A percentile compares a stretch with the other conserved stretches of the same genome.
Conservation (phyloP, 2,329 filamentous ascomycete species). For the Sclerotinia trifoliorum region DNA sequence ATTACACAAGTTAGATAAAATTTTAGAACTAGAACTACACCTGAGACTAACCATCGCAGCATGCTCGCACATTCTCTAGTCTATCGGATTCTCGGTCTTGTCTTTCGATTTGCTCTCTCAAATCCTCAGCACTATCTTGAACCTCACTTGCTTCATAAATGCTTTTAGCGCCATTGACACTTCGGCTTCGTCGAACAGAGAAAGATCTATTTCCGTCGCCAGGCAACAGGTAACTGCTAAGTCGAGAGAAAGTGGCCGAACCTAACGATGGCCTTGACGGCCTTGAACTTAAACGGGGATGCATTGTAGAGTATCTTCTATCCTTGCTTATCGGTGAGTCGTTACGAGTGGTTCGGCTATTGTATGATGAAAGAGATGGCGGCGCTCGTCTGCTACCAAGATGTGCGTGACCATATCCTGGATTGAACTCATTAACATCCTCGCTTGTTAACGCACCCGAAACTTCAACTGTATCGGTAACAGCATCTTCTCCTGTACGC, state of each 20-base stretch:
- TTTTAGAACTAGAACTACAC: neutral
- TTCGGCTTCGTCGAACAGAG: slow-evolving; percentile 54
- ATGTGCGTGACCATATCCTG: slow-evolving; percentile 44
- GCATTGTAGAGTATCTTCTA: slow-evolving; percentile 22
- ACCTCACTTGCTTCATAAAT: slow-evolving; percentile 58
- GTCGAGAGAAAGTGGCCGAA: slow-evolving; percentile 53
- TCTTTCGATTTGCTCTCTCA: slow-evolving; percentile 74
- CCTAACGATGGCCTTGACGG: slow-evolving; percentile 34
- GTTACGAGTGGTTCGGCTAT: slow-evolving; percentile 68
- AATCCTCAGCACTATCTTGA: slow-evolving; percentile 78
- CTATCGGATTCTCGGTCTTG: slow-evolving; percentile 75
- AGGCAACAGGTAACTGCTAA: slow-evolving; percentile 59
- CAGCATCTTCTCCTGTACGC: slow-evolving; percentile 65
- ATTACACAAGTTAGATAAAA: slow-evolving; percentile 29
- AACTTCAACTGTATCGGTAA: slow-evolving; percentile 56
- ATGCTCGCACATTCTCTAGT: slow-evolving; percentile 93
- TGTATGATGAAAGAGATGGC: slow-evolving; percentile 75
- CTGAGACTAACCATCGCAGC: slow-evolving; percentile 83
- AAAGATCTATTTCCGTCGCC: slow-evolving; percentile 44
- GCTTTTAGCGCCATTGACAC: slow-evolving; percentile 42
- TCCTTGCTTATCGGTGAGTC: slow-evolving; percentile 53
- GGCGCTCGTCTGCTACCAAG: slow-evolving; percentile 50
- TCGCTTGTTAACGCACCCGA: slow-evolving; percentile 57
- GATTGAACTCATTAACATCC: slow-evolving; percentile 80
- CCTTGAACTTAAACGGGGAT: slow-evolving; percentile 30